These are phyloP conservation scores for Sporopachydermia cereana DNA, from an alignment of 1,139 yeast genomes.

Conservation along the genomic window DNA sequence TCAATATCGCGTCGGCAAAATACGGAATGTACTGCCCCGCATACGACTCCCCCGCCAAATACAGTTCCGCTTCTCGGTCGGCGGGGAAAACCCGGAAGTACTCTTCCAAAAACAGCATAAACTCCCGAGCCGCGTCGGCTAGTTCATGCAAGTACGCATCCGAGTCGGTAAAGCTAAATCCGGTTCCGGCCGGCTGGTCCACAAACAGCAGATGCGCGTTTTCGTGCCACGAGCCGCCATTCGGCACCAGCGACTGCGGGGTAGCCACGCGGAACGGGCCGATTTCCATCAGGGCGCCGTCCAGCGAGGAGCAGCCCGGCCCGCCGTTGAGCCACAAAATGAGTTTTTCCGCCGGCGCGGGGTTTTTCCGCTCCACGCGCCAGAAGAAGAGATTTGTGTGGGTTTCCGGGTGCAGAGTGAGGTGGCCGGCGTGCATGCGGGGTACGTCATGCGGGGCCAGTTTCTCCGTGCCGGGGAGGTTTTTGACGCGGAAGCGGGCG, in stretches of 20 bases:
- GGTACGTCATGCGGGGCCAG: constrained; percentile 21
- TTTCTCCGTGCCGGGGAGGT: constrained; percentile 1
- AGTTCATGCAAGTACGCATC: constrained; percentile 47
- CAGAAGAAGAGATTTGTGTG: constrained; percentile 71
- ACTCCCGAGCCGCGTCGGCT: constrained; percentile 44
- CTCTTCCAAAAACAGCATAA: constrained; percentile 50
- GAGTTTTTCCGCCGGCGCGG: constrained; percentile 27
- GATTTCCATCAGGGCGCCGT: constrained; percentile 86
- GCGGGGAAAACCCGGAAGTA: constrained; percentile 70
- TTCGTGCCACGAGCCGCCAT: constrained; percentile 80
- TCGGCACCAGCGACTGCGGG: constrained; percentile 34
- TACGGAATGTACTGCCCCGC: constrained; percentile 97
- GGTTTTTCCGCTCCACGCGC: constrained; percentile 28
- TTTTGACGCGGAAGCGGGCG: background rate
- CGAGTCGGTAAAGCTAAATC: constrained; percentile 52
- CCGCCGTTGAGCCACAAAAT: constrained; percentile 86
- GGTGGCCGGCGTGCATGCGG: constrained; percentile 62
- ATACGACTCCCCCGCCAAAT: constrained; percentile 88
- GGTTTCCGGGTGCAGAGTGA: constrained; percentile 41
- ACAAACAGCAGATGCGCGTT: constrained; percentile 70
- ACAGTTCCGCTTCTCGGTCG: constrained; percentile 50
- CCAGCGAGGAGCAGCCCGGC: constrained; percentile 97
- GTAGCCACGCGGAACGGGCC: constrained; percentile 71
- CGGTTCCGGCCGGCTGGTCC: constrained; percentile 95
- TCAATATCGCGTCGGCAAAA: constrained; percentile 52